Conservation (phyloP, 2,329 filamentous ascomycete species). For the Cercospora zeina region DNA sequence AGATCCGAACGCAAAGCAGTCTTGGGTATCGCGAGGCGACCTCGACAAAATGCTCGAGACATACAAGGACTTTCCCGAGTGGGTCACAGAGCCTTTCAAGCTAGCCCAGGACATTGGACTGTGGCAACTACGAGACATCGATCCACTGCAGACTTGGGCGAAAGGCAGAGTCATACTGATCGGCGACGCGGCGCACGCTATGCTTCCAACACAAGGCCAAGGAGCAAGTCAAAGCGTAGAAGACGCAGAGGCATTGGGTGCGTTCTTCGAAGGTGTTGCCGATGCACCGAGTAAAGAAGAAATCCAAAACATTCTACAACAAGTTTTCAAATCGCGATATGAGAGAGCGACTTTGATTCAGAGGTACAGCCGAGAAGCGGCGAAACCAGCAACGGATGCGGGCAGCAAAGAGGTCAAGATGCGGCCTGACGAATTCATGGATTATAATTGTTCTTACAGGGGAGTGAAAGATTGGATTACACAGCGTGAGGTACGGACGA, state of each 20-base stretch:
- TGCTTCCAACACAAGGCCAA: conserved; percentile 48
- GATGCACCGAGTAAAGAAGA: conserved; percentile 23
- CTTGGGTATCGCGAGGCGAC: conserved; percentile 46
- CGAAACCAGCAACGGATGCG: conserved; percentile 43
- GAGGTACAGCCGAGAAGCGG: conserved; percentile 47
- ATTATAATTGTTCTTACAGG: conserved; percentile 45
- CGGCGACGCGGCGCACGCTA: conserved; percentile 45
- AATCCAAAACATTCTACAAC: conserved; percentile 31
- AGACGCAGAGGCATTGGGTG: conserved; percentile 44
- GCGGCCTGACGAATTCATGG: conserved; percentile 46
- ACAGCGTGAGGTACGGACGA: neutral
- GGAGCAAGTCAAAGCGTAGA: conserved; percentile 48
- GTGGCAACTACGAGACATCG: conserved; percentile 52
- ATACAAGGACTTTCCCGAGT: conserved; percentile 47
- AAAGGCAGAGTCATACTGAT: conserved; percentile 38
- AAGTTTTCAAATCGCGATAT: conserved; percentile 39
- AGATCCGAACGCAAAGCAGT: conserved; percentile 40
- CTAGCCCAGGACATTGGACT: conserved; percentile 43
- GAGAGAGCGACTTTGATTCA: conserved; percentile 47
- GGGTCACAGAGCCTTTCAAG: conserved; percentile 43
- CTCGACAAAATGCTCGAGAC: conserved; percentile 44
- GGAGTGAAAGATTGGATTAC: conserved; percentile 41
- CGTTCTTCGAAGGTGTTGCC: conserved; percentile 33
- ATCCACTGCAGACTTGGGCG: conserved; percentile 44
- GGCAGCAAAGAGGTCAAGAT: conserved; percentile 40